Conservation (phyloP, 768 basidiomycete species). For the Calocera cornea region DNA sequence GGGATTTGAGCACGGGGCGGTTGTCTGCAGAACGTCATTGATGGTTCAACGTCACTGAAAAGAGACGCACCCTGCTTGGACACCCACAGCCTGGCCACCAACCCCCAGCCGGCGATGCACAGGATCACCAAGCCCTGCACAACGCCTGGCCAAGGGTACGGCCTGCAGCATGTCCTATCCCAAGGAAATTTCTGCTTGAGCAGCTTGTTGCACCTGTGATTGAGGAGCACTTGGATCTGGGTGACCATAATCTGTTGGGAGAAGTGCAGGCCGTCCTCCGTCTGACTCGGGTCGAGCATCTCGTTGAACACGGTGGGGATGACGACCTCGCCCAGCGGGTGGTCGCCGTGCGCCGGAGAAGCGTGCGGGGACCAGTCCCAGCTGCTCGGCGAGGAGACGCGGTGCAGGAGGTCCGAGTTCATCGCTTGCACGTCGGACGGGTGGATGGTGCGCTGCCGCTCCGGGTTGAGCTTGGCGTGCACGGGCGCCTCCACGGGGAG, state of each 20-base stretch:
- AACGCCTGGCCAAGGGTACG: constrained; percentile 52
- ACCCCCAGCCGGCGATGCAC: constrained; percentile 38
- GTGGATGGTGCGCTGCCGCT: constrained; percentile 55
- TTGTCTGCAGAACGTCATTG: background rate
- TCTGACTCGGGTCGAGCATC: constrained; percentile 59
- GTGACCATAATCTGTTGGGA: constrained; percentile 43
- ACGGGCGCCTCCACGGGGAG: constrained; percentile 65
- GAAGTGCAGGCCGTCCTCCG: constrained; percentile 78
- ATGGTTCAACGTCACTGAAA: constrained; percentile 12
- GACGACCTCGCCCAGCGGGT: constrained; percentile 30
- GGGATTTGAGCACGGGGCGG: constrained; percentile 12
- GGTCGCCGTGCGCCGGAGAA: constrained; percentile 15
- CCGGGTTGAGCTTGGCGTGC: constrained; percentile 47
- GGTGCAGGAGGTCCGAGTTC: constrained; percentile 72
- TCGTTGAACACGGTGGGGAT: constrained; percentile 70
- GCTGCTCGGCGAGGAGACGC: constrained; percentile 28
- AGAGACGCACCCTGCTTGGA: constrained; percentile 19
- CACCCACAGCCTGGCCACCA: constrained; percentile 31
- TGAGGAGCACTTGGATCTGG: constrained; percentile 68
- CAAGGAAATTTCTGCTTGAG: constrained; percentile 49
- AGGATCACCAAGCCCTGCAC: constrained; percentile 43
- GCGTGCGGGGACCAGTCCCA: constrained; percentile 24
- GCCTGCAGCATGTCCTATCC: constrained; percentile 68
- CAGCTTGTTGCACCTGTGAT: constrained; percentile 63
- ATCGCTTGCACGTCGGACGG: constrained; percentile 75